Evolutionary conservation across 140 eudicot species (phyloP).

Genomic region (Ambrosia hybrid): DNA sequence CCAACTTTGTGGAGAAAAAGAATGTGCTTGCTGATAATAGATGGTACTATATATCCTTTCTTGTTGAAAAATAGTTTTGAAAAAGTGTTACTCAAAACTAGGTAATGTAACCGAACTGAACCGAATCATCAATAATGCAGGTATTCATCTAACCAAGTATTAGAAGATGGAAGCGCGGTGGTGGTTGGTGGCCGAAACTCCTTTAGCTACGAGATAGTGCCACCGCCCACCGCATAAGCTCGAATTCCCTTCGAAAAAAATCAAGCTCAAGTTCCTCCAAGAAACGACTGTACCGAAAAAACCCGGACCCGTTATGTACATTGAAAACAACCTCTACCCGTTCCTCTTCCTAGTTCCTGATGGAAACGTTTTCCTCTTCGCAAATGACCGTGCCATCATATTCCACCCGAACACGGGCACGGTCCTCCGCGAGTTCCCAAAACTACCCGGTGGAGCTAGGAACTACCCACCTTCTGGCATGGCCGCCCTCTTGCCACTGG

Average conservation of each 20-base stretch:
- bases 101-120: neutral
- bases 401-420: conserved; percentile 48
- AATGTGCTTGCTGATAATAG: conserved; percentile 42
- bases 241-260: conserved; percentile 18
- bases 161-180: conserved; percentile 57
- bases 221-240: conserved; percentile 26
- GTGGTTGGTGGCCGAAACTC: conserved; percentile 73
- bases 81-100: neutral
- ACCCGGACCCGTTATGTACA: conserved; percentile 32
- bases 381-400: conserved; percentile 62
- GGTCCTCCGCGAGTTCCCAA: conserved; percentile 47
- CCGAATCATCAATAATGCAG: conserved; percentile 20
- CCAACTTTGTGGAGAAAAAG: conserved; percentile 46
- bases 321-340: conserved; percentile 89
- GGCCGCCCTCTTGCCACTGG: conserved; percentile 69
- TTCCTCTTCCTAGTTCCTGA: conserved; percentile 72
- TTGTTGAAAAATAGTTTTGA: neutral
- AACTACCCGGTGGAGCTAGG: conserved; percentile 64
- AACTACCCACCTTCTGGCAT: conserved; percentile 86
- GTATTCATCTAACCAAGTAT: conserved; percentile 58
- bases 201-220: conserved; percentile 56
- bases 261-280: conserved; percentile 52
- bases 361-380: conserved; percentile 75
- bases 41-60: conserved; percentile 46
- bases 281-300: conserved; percentile 48